phyloP scores from a whole-genome alignment of 768 basidiomycete genomes.

The Calocybe gangraenosa region DNA sequence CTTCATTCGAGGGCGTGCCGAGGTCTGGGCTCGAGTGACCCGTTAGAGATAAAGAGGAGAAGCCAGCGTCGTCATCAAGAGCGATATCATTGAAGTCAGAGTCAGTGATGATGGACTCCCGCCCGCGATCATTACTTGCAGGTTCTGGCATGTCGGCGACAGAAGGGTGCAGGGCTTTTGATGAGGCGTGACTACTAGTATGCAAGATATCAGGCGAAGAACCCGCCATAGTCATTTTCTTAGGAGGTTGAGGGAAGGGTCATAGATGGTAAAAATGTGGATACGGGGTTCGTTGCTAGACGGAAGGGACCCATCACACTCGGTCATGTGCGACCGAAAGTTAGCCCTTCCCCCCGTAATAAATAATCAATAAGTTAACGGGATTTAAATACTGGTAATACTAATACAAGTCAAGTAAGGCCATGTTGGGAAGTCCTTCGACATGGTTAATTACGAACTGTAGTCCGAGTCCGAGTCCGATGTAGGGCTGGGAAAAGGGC shows the following conservation, averaged over 20 bases:
- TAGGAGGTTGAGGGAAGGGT: constrained; percentile 7
- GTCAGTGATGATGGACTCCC: constrained; percentile 42
- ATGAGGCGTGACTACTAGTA: constrained; percentile 21
- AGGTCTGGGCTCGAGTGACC: constrained; percentile 14
- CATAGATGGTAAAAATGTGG: constrained; percentile 11
- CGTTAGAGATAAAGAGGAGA: constrained; percentile 35
- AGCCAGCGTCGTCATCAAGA: constrained; percentile 41
- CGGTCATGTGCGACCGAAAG: constrained; percentile 10
- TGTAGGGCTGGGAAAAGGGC: constrained; percentile 21
- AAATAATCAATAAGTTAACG: too few species aligned
- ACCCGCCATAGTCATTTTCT: constrained; percentile 18
- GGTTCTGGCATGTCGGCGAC: constrained; percentile 15
- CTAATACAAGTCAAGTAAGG: too few species aligned
- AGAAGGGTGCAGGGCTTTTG: constrained; percentile 53
- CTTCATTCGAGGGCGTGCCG: constrained; percentile 5
- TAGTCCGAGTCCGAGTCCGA: constrained; percentile 35
- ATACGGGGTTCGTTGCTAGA: constrained; percentile 9
- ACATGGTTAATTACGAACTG: neutral
- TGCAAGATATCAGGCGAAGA: constrained; percentile 6
- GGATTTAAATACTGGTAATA: too few species aligned
- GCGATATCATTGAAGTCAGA: constrained; percentile 67
- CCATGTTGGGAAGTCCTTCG: too few species aligned
- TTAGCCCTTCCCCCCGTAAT: too few species aligned
- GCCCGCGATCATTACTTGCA: constrained; percentile 22
- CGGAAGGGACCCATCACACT: constrained; percentile 9